phyloP scores from a whole-genome alignment of 352 stramenopile genomes.

The Phytophthora cactorum region DNA sequence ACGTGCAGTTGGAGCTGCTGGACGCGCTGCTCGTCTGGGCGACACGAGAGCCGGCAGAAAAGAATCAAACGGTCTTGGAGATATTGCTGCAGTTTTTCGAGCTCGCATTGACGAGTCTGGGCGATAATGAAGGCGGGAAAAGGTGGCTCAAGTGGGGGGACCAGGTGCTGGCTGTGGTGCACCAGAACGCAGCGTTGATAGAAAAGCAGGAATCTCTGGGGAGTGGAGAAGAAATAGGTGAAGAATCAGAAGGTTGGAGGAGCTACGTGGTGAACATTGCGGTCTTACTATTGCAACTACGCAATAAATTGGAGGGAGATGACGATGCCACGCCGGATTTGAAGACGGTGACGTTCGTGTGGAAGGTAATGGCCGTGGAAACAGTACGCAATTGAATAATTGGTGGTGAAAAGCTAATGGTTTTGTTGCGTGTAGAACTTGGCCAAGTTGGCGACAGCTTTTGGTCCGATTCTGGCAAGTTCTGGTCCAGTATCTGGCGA shows the following conservation, averaged over 20 bases:
- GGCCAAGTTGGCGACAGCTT: slow-evolving; percentile 46
- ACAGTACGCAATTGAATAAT: not conserved
- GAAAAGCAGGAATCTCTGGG: slow-evolving; percentile 5
- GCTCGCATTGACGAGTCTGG: slow-evolving; percentile 13
- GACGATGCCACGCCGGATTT: slow-evolving; percentile 29
- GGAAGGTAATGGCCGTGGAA: slow-evolving; percentile 42
- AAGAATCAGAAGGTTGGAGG: not conserved
- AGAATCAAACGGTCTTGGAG: slow-evolving; percentile 9
- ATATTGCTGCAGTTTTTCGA: slow-evolving; percentile 28
- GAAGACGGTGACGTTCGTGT: slow-evolving; percentile 54
- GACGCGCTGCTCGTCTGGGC: slow-evolving; percentile 22
- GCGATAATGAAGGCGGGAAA: slow-evolving; percentile 12
- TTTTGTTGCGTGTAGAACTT: slow-evolving; percentile 40
- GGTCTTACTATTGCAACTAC: slow-evolving; percentile 27
- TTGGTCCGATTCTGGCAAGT: slow-evolving; percentile 21
- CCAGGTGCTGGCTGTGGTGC: slow-evolving; percentile 26
- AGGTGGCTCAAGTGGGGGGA: slow-evolving; percentile 42
- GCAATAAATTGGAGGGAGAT: slow-evolving; percentile 20
- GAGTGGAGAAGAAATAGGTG: not conserved
- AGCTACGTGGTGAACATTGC: slow-evolving; percentile 23
- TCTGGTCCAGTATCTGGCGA: not conserved
- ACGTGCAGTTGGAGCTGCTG: slow-evolving; percentile 30
- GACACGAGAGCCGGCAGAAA: slow-evolving; percentile 1
- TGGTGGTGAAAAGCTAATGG: not conserved
- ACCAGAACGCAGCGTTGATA: slow-evolving; percentile 19